phyloP scores from a whole-genome alignment of 495 filamentous ascomycete species.

The Penicillium pancosmium region DNA sequence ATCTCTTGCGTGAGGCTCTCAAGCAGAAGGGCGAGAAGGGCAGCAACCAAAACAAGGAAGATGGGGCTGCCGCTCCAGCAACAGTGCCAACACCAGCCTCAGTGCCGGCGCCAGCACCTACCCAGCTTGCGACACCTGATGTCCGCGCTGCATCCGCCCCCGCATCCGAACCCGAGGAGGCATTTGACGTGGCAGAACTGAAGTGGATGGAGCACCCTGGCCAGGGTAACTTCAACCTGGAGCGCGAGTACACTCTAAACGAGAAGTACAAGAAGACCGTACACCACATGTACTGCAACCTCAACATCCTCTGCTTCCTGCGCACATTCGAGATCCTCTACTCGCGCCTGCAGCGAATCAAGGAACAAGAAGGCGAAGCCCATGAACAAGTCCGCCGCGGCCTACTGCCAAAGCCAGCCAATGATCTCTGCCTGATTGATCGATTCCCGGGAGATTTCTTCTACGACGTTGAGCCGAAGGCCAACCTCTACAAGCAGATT shows the following conservation, averaged over 20 bases:
- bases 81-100: neutral
- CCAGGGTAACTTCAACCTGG: slow-evolving; percentile 51
- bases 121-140: slow-evolving; percentile 60
- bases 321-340: slow-evolving; percentile 87
- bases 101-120: slow-evolving; percentile 4
- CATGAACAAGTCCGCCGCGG: slow-evolving; percentile 70
- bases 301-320: slow-evolving; percentile 91
- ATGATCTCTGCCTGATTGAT: slow-evolving; percentile 74
- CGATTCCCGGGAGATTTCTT: slow-evolving; percentile 83
- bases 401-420: slow-evolving; percentile 70
- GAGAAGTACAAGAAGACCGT: slow-evolving; percentile 75
- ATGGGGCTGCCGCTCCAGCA: slow-evolving; percentile 48
- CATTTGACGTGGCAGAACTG: slow-evolving; percentile 47
- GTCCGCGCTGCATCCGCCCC: slow-evolving; percentile 57
- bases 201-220: slow-evolving; percentile 65
- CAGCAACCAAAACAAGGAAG: slow-evolving; percentile 68
- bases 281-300: slow-evolving; percentile 88
- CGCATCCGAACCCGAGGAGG: slow-evolving; percentile 49
- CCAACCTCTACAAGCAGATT: slow-evolving; percentile 71
- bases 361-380: slow-evolving; percentile 72
- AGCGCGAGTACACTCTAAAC: slow-evolving; percentile 72
- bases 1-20: slow-evolving; percentile 84
- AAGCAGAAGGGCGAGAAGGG: slow-evolving; percentile 70
- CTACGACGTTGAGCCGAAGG: slow-evolving; percentile 59
- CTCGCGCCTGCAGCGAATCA: slow-evolving; percentile 78